Percentiles rank a stretch among this genome's conserved stretches.
These are phyloP conservation scores for Metschnikowia kofuensis DNA, from an alignment of 805 yeast species.

Conservation along the genomic window DNA sequence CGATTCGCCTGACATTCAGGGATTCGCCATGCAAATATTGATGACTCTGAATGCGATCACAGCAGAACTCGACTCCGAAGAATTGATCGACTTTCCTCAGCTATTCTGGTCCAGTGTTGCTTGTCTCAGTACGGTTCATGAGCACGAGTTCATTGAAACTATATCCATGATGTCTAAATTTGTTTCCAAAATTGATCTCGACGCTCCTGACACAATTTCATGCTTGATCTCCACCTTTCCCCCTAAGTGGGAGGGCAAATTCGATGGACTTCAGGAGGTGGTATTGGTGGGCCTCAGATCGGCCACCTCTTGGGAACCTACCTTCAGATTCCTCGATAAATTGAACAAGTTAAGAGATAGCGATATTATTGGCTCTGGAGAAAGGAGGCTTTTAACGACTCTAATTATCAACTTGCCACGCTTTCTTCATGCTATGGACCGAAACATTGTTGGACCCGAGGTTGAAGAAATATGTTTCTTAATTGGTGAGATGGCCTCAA, in stretches of 20 bases:
- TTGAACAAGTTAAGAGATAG: constrained; percentile 65
- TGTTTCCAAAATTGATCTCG: constrained; percentile 81
- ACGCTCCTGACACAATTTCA: constrained; percentile 79
- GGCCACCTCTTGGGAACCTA: constrained; percentile 71
- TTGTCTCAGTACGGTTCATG: constrained; percentile 83
- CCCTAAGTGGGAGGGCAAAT: constrained; percentile 91
- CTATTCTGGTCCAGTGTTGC: constrained; percentile 95
- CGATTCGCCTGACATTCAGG: constrained; percentile 84
- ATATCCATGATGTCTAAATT: constrained; percentile 79
- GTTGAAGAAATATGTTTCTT: constrained; percentile 39
- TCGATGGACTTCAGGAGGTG: constrained; percentile 80
- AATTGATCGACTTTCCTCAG: constrained; percentile 85
- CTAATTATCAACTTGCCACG: constrained; percentile 80
- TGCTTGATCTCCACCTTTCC: constrained; percentile 87
- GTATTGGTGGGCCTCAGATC: constrained; percentile 84
- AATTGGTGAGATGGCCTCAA: constrained; percentile 60
- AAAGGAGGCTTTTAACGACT: constrained; percentile 66
- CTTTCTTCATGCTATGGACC: constrained; percentile 75
- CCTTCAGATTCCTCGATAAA: constrained; percentile 70
- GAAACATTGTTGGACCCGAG: constrained; percentile 46
- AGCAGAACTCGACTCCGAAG: constrained; percentile 76
- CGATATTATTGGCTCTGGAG: constrained; percentile 72
- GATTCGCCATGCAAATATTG: constrained; percentile 93
- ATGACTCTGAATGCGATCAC: constrained; percentile 94
- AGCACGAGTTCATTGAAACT: constrained; percentile 87